Evolutionary conservation across 495 filamentous ascomycete species (phyloP), one percentile per base, ranked within the genome.

Genomic region (Talaromyces trachyspermus): DNA sequence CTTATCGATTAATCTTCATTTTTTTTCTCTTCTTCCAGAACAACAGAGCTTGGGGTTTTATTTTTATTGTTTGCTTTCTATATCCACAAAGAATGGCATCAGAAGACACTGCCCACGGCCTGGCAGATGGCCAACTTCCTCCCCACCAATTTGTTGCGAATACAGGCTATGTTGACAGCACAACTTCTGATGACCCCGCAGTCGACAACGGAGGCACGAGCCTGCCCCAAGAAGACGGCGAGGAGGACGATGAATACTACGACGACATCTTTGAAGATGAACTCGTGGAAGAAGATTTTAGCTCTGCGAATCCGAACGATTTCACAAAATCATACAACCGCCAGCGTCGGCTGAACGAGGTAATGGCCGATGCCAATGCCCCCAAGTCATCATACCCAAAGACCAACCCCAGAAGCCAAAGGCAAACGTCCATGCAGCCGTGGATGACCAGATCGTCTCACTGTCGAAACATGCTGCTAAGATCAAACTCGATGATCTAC

Each of bases 311-410:
- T 46, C 68, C 75, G 2, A 65, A 72, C 27, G 86, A 95, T 60
- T 77, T 89, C 33, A 88, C 89, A 30, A 94, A 95, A 65, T 79
- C 81, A 20, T 95, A 95, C 70, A 98, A 95, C 62, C 87, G 90
- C 47, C 88, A 92, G 58, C 75, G 80, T 43, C 70, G 73, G 53
- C 52, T 76, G 32, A 72, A 83, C 67, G 77, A 81, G 54, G 56
- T 71, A 30, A 64, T 80, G 61, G 58, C 69, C 69, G 76, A 77
- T 65, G 51, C 79, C 45, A 72, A 79, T 52, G 61, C 63, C 27
- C 66, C 74, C 43, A 72, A 69, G 66, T 75, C 80, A 63, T 70
- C 74, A 4, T 69, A 75, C 19, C 81, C 81, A n/a, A 86, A 86
- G 61, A 80, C 81, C 45, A 95, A 95, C 55, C 73, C 81, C 88